These are phyloP conservation scores for Sclerotinia subarctica DNA, from an alignment of 2,329 filamentous ascomycete species.

Conservation along the genomic window DNA sequence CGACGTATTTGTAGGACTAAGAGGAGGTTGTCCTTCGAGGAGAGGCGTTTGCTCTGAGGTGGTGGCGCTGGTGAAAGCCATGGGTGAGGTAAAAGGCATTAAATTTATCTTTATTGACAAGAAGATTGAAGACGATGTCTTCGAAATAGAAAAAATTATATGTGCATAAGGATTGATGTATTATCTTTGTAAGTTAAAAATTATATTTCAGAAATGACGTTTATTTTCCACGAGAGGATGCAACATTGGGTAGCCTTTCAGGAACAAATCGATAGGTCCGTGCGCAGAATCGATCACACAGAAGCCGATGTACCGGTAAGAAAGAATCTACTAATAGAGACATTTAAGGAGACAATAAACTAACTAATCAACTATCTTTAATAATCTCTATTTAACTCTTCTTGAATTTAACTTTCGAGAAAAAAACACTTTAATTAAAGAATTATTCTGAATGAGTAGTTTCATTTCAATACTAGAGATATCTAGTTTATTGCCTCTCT, in stretches of 20 bases:
- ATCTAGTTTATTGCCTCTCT: too few relatives aligned
- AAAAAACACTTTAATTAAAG: too few relatives aligned
- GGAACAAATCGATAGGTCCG: conserved; percentile 2
- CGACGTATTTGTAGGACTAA: conserved; percentile 7
- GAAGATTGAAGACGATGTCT: not conserved
- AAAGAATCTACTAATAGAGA: too few relatives aligned
- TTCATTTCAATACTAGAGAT: too few relatives aligned
- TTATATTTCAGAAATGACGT: conserved; percentile 17
- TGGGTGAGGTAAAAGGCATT: not conserved
- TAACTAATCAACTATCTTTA: too few relatives aligned
- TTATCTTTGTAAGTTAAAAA: not conserved
- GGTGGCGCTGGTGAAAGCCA: conserved; percentile 15
- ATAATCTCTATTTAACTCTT: too few relatives aligned
- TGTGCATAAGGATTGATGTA: conserved; percentile 1
- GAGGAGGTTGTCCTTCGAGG: conserved; percentile 2
- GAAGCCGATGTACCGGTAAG: not conserved
- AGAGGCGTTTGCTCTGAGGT: conserved; percentile 19
- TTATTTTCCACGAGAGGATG: conserved; percentile 12
- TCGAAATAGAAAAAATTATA: not conserved
- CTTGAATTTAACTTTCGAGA: too few relatives aligned
- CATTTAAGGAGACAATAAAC: too few relatives aligned
- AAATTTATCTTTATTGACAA: not conserved
- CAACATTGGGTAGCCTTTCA: conserved; percentile 12
- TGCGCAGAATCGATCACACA: not conserved
- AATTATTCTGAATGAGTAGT: too few relatives aligned